Base-by-base conservation (phyloP, 2,329 filamentous ascomycete genomes). In the Colletotrichum simmondsii region DNA sequence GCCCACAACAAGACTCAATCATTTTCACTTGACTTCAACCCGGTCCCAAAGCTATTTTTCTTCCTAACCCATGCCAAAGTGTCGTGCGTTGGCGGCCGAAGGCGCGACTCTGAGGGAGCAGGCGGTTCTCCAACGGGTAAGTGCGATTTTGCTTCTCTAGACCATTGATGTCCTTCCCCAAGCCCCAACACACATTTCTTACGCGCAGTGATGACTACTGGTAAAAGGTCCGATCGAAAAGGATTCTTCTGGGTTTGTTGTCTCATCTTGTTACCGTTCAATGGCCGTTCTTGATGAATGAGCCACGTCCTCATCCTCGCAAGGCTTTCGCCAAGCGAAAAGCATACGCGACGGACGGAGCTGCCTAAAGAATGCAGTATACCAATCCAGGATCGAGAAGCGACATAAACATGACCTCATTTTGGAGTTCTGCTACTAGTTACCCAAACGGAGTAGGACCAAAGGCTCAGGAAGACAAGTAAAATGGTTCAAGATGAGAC, bases 171-270 rank as follows among this genome's bases (percentile, higher is more conserved):
- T 60, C 22, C 5, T 62, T 68, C 24, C 4, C 22, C 5, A 24
- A 14, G 7, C 19, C 42, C 42, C n/a, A 49, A n/a, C 7, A 49
- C 14, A 19, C 24, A 6, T 57, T 42, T n/a, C 53, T 62, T 58
- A 52, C 28, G 59, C 66, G 74, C 81, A 70, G 86, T 88, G 89
- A 91, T 91, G 88, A 86, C 79, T 74, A 79, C 81, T 89, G 89
- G 89, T 91, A 91, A 91, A 91, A 91, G 89, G 89, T 89, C 89
- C 84, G 88, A 91, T 86, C 81, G 82, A 83, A 81, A 78, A 79
- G 81, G 81, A 79, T 81, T 78, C 81, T 80, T 80, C 86, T 85
- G 88, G 87, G 88, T 83, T 80, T 80, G 79, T 78, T 78, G 78
- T 77, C 76, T 75, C 70, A 64, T 68, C 69, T 68, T 73, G 56